Evolutionary conservation across 257 asterid species (phyloP).

Genomic region (Nemophila menziesii): DNA sequence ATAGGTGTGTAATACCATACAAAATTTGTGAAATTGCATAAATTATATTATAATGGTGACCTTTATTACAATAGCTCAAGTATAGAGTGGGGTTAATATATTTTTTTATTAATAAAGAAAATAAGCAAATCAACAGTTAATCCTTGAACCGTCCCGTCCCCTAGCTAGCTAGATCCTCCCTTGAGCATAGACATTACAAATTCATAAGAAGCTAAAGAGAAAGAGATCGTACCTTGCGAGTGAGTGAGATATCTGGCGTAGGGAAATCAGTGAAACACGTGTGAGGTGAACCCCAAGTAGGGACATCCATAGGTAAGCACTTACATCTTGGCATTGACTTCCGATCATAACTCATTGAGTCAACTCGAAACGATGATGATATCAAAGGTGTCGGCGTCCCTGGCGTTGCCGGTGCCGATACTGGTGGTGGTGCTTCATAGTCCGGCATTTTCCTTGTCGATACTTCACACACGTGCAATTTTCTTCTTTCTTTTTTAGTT

Average conservation of each 20-base stretch:
- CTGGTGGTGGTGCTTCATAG: slow-evolving; percentile 35
- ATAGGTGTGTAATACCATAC: no score
- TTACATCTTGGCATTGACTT: slow-evolving; percentile 91
- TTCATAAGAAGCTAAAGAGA: no score
- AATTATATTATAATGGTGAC: no score
- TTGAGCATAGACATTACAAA: no score
- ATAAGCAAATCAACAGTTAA: no score
- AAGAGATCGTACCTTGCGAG: slow-evolving; percentile 60
- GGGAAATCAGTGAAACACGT: slow-evolving; percentile 59
- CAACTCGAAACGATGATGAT: slow-evolving; percentile 44
- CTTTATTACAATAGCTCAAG: no score
- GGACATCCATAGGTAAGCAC: slow-evolving; percentile 64
- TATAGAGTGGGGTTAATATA: no score
- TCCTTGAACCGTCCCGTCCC: no score
- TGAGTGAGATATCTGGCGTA: slow-evolving; percentile 59
- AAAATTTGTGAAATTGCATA: no score
- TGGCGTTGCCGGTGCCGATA: slow-evolving; percentile 78
- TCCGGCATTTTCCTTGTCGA: slow-evolving; percentile 36
- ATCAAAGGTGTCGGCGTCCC: slow-evolving; percentile 77
- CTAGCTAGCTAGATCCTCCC: no score
- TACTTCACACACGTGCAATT: no score
- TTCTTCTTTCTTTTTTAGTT: background rate
- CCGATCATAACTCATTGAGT: slow-evolving; percentile 61
- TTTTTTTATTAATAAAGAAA: no score
- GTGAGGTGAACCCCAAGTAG: slow-evolving; percentile 74